Conservation (phyloP, 2,329 filamentous ascomycete genomes). For the Aaosphaeria pasadenensis region DNA sequence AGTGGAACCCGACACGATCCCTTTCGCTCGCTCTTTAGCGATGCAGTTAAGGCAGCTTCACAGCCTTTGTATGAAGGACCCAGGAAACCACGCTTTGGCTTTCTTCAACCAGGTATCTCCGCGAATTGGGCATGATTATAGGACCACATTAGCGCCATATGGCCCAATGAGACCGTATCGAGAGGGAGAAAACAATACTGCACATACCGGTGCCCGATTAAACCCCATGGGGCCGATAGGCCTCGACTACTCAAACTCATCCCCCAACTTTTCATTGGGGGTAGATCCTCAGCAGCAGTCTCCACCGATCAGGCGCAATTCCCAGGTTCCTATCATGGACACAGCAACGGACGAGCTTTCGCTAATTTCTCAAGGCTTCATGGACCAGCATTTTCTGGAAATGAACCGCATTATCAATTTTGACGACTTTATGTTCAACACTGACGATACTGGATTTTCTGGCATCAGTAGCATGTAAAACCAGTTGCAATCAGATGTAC, state of each 20-base stretch:
- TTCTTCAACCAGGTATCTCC: not conserved
- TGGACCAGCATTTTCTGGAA: not conserved
- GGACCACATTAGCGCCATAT: not conserved
- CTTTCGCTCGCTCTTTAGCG: not conserved
- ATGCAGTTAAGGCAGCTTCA: not conserved
- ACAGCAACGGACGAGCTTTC: conserved; percentile 1
- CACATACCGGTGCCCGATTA: not conserved
- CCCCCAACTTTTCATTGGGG: not conserved
- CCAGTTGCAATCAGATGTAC: not conserved
- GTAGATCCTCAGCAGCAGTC: not conserved
- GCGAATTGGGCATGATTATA: not conserved
- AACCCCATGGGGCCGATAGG: not conserved
- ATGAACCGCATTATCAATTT: conserved; percentile 1
- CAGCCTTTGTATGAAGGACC: not conserved
- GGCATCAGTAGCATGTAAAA: not conserved
- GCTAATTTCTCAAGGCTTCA: not conserved
- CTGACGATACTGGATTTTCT: not conserved
- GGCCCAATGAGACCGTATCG: not conserved
- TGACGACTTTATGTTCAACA: not conserved
- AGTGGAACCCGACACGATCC: not conserved
- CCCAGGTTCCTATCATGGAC: not conserved
- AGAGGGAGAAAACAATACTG: not conserved
- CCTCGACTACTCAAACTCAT: not conserved
- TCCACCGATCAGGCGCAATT: not conserved
- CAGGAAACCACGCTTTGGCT: not conserved